Percentiles rank a stretch among this genome's conserved stretches.
These are phyloP conservation scores for Aristolochia contorta DNA, from an alignment of 164 flowering plant genomes.

Conservation along the genomic window DNA sequence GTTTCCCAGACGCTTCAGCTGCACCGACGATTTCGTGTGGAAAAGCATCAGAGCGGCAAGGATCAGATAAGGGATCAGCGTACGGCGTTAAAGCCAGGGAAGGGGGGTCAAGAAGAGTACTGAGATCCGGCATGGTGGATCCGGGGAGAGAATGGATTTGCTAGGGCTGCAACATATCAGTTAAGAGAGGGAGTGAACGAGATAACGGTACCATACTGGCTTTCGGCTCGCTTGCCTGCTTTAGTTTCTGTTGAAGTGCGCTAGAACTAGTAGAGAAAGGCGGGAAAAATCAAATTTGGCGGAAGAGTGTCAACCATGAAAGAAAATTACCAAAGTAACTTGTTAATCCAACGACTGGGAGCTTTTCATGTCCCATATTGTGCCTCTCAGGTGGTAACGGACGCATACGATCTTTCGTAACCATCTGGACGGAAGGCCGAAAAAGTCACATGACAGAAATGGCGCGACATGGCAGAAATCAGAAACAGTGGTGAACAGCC, in stretches of 20 bases:
- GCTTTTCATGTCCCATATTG: too few species aligned
- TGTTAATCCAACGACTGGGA: too few species aligned
- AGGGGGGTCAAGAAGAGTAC: constrained; percentile 21
- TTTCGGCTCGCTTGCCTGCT: background rate
- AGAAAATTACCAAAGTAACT: too few species aligned
- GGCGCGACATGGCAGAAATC: too few species aligned
- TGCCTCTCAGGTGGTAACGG: too few species aligned
- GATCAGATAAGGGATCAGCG: constrained; percentile 13
- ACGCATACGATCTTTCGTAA: too few species aligned
- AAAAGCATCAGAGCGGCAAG: constrained; percentile 7
- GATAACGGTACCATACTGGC: background rate
- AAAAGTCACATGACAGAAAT: too few species aligned
- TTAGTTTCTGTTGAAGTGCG: background rate
- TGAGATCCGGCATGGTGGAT: constrained; percentile 20
- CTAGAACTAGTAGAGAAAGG: background rate
- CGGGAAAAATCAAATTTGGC: constrained; percentile 5
- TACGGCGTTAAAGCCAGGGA: background rate
- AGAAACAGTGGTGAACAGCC: too few species aligned
- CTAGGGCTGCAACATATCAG: constrained; percentile 3
- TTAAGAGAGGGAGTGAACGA: background rate
- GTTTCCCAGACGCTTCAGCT: constrained; percentile 7
- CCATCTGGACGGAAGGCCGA: too few species aligned
- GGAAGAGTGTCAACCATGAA: too few species aligned
- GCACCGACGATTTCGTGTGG: constrained; percentile 3
- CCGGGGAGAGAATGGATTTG: background rate